Percentiles rank a stretch among this genome's conserved stretches.
Evolutionary conservation across 768 basidiomycete genomes (phyloP).

Genomic region (button mushroom (Agaricus bisporus)): DNA sequence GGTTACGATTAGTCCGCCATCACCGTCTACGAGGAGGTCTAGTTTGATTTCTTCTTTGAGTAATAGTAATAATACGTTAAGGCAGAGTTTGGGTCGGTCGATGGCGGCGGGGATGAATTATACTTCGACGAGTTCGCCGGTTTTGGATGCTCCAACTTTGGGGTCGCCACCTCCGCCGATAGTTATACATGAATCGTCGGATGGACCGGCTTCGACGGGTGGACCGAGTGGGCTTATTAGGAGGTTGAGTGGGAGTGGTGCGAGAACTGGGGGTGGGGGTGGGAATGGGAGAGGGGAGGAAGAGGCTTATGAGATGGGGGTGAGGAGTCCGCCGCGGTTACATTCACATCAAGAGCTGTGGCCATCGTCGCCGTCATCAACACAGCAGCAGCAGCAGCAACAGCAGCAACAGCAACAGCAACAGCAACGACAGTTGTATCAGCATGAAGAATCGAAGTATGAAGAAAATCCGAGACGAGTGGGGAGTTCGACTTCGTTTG

Average conservation of each 20-base stretch:
- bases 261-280: neutral
- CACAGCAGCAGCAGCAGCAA: neutral
- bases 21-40: slow-evolving; percentile 5
- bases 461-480: slow-evolving; percentile 13
- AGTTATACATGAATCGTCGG: neutral
- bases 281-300: slow-evolving; percentile 10
- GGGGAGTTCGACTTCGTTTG: slow-evolving; percentile 30
- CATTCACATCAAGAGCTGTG: neutral
- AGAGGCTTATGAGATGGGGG: slow-evolving; percentile 33
- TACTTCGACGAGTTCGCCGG: neutral
- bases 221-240: slow-evolving; percentile 9
- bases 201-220: neutral
- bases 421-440: too few species aligned
- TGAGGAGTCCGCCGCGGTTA: slow-evolving; percentile 20
- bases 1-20: slow-evolving; percentile 36
- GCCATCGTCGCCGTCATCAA: neutral
- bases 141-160: neutral
- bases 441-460: neutral
- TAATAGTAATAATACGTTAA: too few species aligned
- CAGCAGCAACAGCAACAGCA: neutral
- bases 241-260: slow-evolving; percentile 10
- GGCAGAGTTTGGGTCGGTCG: too few species aligned
- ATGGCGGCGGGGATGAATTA: slow-evolving; percentile 21
- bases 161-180: neutral
- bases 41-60: too few species aligned